Evolutionary conservation across 805 yeast genomes (phyloP).

Genomic region (Debaryomyces maramus): DNA sequence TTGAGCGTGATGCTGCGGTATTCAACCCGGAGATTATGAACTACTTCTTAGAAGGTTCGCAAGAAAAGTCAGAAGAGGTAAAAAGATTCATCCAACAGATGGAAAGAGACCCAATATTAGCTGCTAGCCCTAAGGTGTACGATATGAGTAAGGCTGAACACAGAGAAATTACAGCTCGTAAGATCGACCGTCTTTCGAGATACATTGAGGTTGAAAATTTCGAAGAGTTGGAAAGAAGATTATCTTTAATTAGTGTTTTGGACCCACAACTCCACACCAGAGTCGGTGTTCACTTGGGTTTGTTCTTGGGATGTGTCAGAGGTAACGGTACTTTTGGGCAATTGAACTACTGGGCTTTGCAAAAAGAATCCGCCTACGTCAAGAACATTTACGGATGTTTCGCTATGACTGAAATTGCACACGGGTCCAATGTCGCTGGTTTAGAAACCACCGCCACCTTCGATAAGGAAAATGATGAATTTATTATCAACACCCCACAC

Average conservation of each 20-base stretch:
- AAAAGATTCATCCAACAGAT: conserved; percentile 28
- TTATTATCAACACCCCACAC: conserved; percentile 79
- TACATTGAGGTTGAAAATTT: conserved; percentile 31
- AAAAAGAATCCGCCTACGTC: conserved; percentile 29
- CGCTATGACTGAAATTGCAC: conserved; percentile 87
- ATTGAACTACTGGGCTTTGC: conserved; percentile 32
- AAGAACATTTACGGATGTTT: conserved; percentile 68
- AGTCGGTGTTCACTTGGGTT: conserved; percentile 33
- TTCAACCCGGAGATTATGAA: conserved; percentile 24
- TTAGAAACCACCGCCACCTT: conserved; percentile 84
- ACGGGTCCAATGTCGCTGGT: conserved; percentile 89
- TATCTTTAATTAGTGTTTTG: conserved; percentile 28
- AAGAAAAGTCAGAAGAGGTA: conserved; percentile 25
- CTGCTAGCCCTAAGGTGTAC: conserved; percentile 25
- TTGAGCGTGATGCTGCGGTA: conserved; percentile 18
- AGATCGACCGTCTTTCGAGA: conserved; percentile 32
- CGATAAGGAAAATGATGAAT: conserved; percentile 61
- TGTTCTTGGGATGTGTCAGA: conserved; percentile 31
- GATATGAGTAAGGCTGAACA: conserved; percentile 28
- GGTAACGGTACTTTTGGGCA: conserved; percentile 38
- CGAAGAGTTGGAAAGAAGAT: conserved; percentile 27
- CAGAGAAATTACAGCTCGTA: conserved; percentile 30
- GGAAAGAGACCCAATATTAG: conserved; percentile 36
- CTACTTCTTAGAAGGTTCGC: conserved; percentile 23
- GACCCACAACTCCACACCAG: conserved; percentile 36